Conservation (phyloP, 345 rosid genomes). For the Pelargonium nanum region DNA sequence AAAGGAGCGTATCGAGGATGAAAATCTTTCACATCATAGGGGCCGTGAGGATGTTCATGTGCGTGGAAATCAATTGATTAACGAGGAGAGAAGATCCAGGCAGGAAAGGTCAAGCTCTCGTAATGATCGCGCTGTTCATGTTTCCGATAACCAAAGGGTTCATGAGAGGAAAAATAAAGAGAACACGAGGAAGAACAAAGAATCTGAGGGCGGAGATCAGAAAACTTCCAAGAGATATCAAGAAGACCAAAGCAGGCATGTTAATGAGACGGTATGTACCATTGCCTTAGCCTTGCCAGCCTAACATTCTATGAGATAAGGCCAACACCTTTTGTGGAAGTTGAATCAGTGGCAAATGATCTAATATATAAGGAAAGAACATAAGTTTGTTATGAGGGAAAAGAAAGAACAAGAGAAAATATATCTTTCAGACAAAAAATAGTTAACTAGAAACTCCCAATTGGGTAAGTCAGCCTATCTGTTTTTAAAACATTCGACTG, state of each 20-base stretch:
- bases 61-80: conserved; percentile 36
- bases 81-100: conserved; percentile 61
- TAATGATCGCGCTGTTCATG: conserved; percentile 37
- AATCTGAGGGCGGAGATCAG: conserved; percentile 47
- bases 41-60: conserved; percentile 54
- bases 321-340: conserved; percentile 3
- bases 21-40: conserved; percentile 40
- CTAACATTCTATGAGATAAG: background rate
- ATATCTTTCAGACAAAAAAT: too few relatives aligned
- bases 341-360: conserved; percentile 10
- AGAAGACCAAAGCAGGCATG: conserved; percentile 55
- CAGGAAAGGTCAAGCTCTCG: conserved; percentile 56
- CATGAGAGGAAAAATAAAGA: conserved; percentile 65
- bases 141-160: conserved; percentile 48
- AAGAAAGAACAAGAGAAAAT: too few relatives aligned
- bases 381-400: too few relatives aligned
- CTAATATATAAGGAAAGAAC: too few relatives aligned
- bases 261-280: conserved; percentile 63
- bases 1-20: conserved; percentile 60
- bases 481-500: too few relatives aligned
- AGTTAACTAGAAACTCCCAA: too few relatives aligned
- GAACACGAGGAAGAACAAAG: conserved; percentile 51
- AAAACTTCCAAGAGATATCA: conserved; percentile 49
- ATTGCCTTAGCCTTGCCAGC: conserved; percentile 4
- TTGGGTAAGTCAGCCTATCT: too few relatives aligned